These are phyloP conservation scores for Geotrichum phurueaensis DNA, from an alignment of 1,139 yeast species.

Conservation along the genomic window DNA sequence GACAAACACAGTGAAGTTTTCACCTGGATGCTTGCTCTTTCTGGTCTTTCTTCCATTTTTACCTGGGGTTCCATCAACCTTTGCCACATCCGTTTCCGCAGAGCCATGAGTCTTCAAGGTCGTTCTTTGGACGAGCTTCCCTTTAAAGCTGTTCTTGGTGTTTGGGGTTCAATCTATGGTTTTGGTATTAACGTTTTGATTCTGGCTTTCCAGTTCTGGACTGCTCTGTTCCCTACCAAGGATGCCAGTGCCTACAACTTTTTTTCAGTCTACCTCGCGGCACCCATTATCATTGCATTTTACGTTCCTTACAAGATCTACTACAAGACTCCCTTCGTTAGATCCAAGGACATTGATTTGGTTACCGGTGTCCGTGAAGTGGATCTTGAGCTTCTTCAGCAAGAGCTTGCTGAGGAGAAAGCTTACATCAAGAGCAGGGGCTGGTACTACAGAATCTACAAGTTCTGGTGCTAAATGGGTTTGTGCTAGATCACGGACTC, in stretches of 20 bases:
- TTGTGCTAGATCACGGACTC: too few species aligned
- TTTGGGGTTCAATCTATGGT: conserved; percentile 65
- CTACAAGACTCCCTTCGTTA: conserved; percentile 38
- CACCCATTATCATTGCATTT: conserved; percentile 42
- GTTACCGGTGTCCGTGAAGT: conserved; percentile 46
- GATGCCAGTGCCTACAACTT: conserved; percentile 39
- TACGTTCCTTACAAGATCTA: conserved; percentile 46
- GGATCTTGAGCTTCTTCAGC: conserved; percentile 45
- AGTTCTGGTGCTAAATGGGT: conserved; percentile 41
- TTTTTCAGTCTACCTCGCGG: conserved; percentile 47
- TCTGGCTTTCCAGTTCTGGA: conserved; percentile 54
- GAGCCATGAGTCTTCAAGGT: conserved; percentile 54
- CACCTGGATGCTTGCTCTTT: conserved; percentile 70
- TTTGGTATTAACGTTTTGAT: conserved; percentile 53
- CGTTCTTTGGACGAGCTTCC: conserved; percentile 60
- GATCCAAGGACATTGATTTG: conserved; percentile 45
- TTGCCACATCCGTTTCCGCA: conserved; percentile 61
- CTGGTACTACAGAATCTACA: conserved; percentile 36
- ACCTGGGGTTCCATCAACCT: conserved; percentile 71
- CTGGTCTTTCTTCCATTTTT: conserved; percentile 71
- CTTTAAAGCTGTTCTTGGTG: conserved; percentile 65
- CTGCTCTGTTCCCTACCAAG: conserved; percentile 61
- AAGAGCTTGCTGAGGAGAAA: conserved; percentile 45
- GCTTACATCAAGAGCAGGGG: conserved; percentile 34
- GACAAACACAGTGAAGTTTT: conserved; percentile 64